Evolutionary conservation across 2,329 filamentous ascomycete genomes (phyloP), one percentile per base, ranked within the genome.

Genomic region (Onygenales sp.): DNA sequence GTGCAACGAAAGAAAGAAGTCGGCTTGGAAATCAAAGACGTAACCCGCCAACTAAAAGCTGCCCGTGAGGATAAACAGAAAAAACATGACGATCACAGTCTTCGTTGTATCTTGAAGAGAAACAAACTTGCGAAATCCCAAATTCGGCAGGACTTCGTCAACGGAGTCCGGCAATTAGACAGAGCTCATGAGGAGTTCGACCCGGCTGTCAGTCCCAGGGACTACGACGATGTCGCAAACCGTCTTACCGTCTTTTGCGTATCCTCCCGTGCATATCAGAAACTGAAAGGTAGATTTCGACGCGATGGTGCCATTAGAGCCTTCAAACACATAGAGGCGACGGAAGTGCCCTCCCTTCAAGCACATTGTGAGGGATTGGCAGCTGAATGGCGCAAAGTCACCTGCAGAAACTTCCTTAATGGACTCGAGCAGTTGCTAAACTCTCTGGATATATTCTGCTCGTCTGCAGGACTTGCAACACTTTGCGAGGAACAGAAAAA

Each of bases 171-270:
- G 56, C 80, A 84, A 56, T 70, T 84, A 57, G 80, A 83, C 55
- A 67, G 72, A 37, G 72, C 73, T 0, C 68, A 71, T 2, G 45
- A 72, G 1, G 71, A 71, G 7, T 83, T 82, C 58, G 68, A 83
- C 56, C 78, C 79, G 0, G 74, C 78, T 2, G 61, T 74, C n/a
- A 76, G 82, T 11, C 44, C 71, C 2, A 74, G 80, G 8, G 76
- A 85, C 59, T 86, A 86, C 51, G 74, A 79, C 0, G 65, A 79
- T 43, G 73, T 85, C 6, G 81, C 79, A 0, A 64, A 64, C 7
- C 72, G 70, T 0, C 69, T 87, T 0, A 77, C 81, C 0, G 82
- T 86, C 1, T 87, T 85, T 60, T 86, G 82, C 56, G 79, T 86
- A 13, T 83, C 79, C 54, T 80, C 78, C 46, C 70, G 78, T 44